phyloP scores from a whole-genome alignment of 2,329 filamentous ascomycete species.

The Pseudocercospora crystallina region DNA sequence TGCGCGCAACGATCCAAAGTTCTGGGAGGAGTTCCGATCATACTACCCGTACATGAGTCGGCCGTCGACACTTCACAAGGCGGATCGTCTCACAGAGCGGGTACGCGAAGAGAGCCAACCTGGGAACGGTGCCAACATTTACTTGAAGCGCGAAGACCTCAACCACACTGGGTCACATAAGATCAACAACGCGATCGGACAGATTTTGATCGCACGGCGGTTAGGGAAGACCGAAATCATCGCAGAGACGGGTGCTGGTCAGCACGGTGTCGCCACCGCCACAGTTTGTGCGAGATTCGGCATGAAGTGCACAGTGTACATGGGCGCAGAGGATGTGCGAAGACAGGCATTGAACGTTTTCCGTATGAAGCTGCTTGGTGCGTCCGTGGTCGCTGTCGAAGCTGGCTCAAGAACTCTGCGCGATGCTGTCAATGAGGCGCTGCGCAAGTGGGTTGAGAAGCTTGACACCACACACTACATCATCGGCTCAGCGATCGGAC shows the following conservation, averaged over 20 bases:
- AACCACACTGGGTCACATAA: slow-evolving; percentile 99
- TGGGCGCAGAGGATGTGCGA: slow-evolving; percentile 96
- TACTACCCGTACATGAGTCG: slow-evolving; percentile 98
- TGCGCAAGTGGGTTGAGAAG: slow-evolving; percentile 90
- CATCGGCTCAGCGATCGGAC: slow-evolving; percentile 94
- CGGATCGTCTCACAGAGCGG: slow-evolving; percentile 76
- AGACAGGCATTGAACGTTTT: slow-evolving; percentile 97
- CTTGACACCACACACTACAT: slow-evolving; percentile 97
- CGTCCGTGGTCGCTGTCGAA: slow-evolving; percentile 88
- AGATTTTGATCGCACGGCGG: slow-evolving; percentile 80
- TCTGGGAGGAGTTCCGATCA: slow-evolving; percentile 95
- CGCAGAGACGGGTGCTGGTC: slow-evolving; percentile 93
- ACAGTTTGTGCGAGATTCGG: slow-evolving; percentile 98
- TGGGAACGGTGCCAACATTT: slow-evolving; percentile 91
- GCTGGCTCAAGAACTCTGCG: slow-evolving; percentile 70
- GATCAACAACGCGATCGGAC: slow-evolving; percentile 97
- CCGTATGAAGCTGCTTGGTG: slow-evolving; percentile 93
- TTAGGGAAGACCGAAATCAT: slow-evolving; percentile 97
- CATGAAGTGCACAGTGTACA: slow-evolving; percentile 97
- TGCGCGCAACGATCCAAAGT: slow-evolving; percentile 80
- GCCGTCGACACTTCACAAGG: slow-evolving; percentile 86
- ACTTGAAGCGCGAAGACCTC: slow-evolving; percentile 94
- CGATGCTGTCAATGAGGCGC: slow-evolving; percentile 84
- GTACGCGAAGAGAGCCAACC: slow-evolving; percentile 27
- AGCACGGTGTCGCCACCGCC: slow-evolving; percentile 96